Evolutionary conservation across 768 basidiomycete genomes (phyloP).

Genomic region (Artomyces pyxidatus): DNA sequence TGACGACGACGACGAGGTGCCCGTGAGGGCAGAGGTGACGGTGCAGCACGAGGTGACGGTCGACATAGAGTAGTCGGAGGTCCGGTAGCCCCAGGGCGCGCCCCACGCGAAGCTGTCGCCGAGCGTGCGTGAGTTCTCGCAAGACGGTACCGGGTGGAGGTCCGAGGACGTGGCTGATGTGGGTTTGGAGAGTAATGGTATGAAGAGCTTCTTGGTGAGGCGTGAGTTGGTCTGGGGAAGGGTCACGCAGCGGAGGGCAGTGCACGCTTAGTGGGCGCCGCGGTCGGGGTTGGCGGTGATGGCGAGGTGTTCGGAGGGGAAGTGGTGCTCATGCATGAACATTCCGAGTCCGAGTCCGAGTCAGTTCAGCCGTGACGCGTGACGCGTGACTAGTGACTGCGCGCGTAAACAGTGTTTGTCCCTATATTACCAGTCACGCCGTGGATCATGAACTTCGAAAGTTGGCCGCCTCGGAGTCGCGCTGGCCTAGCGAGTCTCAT

Average conservation of each 20-base stretch:
- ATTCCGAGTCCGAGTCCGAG: no score
- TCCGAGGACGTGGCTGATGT: slow-evolving; percentile 4
- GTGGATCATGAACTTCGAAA: no score
- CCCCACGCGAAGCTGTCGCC: slow-evolving; percentile 4
- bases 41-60: not conserved
- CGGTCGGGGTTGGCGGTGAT: not conserved
- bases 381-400: no score
- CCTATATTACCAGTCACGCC: no score
- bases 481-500: no score
- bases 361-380: no score
- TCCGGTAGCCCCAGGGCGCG: slow-evolving; percentile 6
- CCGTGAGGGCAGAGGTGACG: not conserved
- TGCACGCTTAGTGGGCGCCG: not conserved
- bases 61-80: not conserved
- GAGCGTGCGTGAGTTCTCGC: slow-evolving; percentile 57
- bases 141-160: slow-evolving; percentile 31
- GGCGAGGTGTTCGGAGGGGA: not conserved
- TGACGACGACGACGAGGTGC: not conserved
- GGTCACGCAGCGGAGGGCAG: not conserved
- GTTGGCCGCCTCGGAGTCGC: no score
- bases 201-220: slow-evolving; percentile 9
- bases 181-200: slow-evolving; percentile 13
- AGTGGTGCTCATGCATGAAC: not conserved
- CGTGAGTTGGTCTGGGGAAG: not conserved
- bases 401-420: no score